These are phyloP conservation scores for Nitzschia inconspicua DNA, from an alignment of 108 stramenopile species.

Conservation along the genomic window DNA sequence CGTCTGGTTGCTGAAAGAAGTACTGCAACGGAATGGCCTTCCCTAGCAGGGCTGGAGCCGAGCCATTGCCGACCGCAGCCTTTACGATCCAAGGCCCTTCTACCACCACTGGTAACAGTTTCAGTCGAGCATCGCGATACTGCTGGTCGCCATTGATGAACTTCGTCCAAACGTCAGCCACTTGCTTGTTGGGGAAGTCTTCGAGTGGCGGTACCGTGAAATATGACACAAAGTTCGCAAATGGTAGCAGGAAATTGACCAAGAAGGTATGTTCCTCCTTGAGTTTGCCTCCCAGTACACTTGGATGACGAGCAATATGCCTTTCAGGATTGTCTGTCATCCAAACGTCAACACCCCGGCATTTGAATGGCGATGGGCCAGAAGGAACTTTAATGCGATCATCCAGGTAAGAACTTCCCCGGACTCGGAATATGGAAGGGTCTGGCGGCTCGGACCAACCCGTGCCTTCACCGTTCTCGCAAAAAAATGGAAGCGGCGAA, in stretches of 20 bases:
- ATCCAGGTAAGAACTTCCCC: constrained; percentile 68
- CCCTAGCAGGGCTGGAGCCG: constrained; percentile 80
- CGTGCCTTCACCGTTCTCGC: constrained; percentile 61
- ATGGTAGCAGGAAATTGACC: constrained; percentile 88
- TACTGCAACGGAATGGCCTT: constrained; percentile 88
- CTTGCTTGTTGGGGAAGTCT: constrained; percentile 50
- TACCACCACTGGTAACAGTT: constrained; percentile 82
- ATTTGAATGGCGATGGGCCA: constrained; percentile 60
- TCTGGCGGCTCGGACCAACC: constrained; percentile 79
- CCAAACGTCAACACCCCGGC: constrained; percentile 88
- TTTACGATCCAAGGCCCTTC: constrained; percentile 92
- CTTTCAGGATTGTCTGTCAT: constrained; percentile 83
- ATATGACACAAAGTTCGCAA: constrained; percentile 88
- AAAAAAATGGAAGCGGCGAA: constrained; percentile 72
- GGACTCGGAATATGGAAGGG: constrained; percentile 71
- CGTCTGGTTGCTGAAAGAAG: constrained; percentile 59
- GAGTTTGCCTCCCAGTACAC: constrained; percentile 75
- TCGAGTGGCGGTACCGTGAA: constrained; percentile 71
- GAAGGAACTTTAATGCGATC: constrained; percentile 81
- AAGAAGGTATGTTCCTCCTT: constrained; percentile 78
- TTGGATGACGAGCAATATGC: constrained; percentile 81
- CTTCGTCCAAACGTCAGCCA: constrained; percentile 66
- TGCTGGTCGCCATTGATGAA: constrained; percentile 82
- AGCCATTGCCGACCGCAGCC: constrained; percentile 86
- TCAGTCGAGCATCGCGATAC: constrained; percentile 84